phyloP scores from a whole-genome alignment of 768 basidiomycete species.

The Phylloporus sp. region DNA sequence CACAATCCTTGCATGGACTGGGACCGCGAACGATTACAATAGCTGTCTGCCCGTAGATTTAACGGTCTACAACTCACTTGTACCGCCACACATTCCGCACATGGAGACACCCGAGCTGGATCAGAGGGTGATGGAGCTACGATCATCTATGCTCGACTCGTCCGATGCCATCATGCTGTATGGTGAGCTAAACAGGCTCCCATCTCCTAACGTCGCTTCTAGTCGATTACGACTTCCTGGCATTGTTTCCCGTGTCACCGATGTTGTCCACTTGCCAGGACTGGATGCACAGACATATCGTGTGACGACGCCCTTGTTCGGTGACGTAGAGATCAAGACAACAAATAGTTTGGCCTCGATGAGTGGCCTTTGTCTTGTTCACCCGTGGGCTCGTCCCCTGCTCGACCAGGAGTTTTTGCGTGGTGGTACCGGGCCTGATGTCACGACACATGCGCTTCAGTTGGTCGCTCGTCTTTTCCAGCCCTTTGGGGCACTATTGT shows the following conservation, averaged over 20 bases:
- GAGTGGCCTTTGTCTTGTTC: background rate
- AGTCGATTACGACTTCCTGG: background rate
- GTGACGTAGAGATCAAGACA: constrained; percentile 6
- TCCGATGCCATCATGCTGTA: background rate
- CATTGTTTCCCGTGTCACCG: background rate
- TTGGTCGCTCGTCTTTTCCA: constrained; percentile 1
- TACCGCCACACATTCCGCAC: no score
- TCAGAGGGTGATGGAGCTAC: no score
- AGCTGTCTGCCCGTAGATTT: constrained; percentile 3
- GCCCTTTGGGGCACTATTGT: no score
- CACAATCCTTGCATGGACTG: no score
- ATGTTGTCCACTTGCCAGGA: background rate
- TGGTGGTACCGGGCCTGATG: background rate
- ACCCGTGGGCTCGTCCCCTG: no score
- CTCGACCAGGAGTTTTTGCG: background rate
- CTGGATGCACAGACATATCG: background rate
- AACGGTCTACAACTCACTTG: background rate
- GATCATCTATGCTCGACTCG: background rate
- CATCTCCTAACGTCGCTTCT: background rate
- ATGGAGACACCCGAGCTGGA: no score
- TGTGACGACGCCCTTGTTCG: background rate
- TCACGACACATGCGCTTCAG: background rate
- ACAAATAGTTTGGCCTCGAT: background rate
- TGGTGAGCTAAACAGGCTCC: background rate
- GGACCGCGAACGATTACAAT: no score